Conservation (phyloP, 2,329 filamentous ascomycete species). For the Aspergillus sp. region DNA sequence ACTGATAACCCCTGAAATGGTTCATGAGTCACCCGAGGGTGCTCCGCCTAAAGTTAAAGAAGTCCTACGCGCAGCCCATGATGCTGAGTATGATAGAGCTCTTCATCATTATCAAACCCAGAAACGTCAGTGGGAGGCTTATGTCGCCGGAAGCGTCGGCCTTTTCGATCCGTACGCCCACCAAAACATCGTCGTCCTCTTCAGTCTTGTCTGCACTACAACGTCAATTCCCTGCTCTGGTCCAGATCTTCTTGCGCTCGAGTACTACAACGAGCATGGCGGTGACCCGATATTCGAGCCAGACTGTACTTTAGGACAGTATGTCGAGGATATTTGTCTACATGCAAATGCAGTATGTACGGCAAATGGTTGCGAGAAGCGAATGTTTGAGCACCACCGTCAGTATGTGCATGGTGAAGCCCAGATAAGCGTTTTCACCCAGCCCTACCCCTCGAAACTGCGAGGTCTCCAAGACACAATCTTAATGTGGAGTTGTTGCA, state of each 20-base stretch:
- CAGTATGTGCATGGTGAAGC: constrained; percentile 97
- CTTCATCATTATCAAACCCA: constrained; percentile 92
- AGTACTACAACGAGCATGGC: constrained; percentile 90
- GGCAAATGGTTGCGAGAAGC: constrained; percentile 80
- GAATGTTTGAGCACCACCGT: constrained; percentile 88
- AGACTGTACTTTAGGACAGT: constrained; percentile 92
- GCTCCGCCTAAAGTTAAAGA: constrained; percentile 87
- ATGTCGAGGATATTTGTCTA: constrained; percentile 85
- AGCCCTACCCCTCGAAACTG: constrained; percentile 69
- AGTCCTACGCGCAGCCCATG: constrained; percentile 89
- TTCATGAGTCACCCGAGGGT: constrained; percentile 77
- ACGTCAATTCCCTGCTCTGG: constrained; percentile 93
- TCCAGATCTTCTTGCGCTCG: constrained; percentile 84
- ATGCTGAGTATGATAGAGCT: constrained; percentile 95
- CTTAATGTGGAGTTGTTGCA: constrained; percentile 97
- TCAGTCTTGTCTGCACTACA: constrained; percentile 89
- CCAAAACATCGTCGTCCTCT: constrained; percentile 92
- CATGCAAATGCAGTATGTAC: constrained; percentile 76
- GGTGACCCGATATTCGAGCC: constrained; percentile 69
- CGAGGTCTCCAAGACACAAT: constrained; percentile 72
- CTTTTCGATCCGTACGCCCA: constrained; percentile 94
- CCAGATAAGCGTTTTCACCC: constrained; percentile 86
- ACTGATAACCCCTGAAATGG: constrained; percentile 93
- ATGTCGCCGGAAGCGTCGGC: constrained; percentile 82
- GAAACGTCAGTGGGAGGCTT: constrained; percentile 93